Evolutionary conservation across 2,329 filamentous ascomycete genomes (phyloP).

Genomic region (Alternaria burnsii): DNA sequence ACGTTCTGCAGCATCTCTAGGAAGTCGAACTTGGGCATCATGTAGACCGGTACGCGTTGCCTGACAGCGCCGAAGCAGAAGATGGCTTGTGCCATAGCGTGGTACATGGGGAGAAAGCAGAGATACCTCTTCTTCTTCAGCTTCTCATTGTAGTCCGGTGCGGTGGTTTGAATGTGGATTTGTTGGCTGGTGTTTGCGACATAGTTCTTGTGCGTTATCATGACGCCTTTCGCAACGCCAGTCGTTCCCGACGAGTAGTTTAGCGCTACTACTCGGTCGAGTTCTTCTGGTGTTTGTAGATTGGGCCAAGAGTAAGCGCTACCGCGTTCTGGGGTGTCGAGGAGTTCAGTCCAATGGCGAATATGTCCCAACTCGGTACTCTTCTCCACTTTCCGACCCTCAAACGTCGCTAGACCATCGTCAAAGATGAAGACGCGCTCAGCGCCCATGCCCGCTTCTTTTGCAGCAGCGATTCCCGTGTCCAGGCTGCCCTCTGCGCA

Average conservation of each 20-base stretch:
- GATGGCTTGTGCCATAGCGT: conserved; percentile 69
- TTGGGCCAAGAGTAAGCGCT: conserved; percentile 70
- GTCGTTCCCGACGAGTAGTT: conserved; percentile 86
- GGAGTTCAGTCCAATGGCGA: conserved; percentile 70
- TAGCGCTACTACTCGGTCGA: conserved; percentile 68
- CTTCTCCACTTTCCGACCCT: conserved; percentile 49
- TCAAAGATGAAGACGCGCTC: conserved; percentile 73
- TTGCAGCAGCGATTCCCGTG: conserved; percentile 72
- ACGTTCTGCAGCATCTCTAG: conserved; percentile 73
- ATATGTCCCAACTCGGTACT: conserved; percentile 52
- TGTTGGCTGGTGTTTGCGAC: conserved; percentile 74
- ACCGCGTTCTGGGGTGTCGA: conserved; percentile 60
- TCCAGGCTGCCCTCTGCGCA: conserved; percentile 68
- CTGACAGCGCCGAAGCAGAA: conserved; percentile 69
- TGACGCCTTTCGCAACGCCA: conserved; percentile 83
- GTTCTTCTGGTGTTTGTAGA: conserved; percentile 58
- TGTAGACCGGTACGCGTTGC: conserved; percentile 71
- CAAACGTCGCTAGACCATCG: conserved; percentile 57
- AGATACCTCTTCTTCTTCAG: conserved; percentile 58
- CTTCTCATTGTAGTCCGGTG: conserved; percentile 60
- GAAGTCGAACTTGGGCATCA: conserved; percentile 83
- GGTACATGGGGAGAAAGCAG: conserved; percentile 72
- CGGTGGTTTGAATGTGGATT: conserved; percentile 56
- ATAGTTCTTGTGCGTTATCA: conserved; percentile 80
- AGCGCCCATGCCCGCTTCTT: conserved; percentile 62